Percentiles rank a stretch among this genome's conserved stretches.
phyloP scores from a whole-genome alignment of 805 yeast genomes.

The Saccharomycopsis selenospora region DNA sequence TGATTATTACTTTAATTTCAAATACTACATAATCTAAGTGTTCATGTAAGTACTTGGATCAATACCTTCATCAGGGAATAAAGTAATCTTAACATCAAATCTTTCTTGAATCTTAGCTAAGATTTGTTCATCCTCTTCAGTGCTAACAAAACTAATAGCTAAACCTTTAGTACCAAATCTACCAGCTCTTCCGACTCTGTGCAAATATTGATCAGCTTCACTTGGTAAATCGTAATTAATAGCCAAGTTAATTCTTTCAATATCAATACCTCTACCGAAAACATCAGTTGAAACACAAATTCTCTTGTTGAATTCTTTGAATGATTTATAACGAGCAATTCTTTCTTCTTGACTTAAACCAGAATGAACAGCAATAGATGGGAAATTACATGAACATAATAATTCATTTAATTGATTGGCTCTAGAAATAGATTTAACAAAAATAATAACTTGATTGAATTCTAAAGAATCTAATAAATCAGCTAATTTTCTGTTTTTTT shows the following conservation, averaged over 20 bases:
- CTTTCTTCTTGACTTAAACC: slow-evolving; percentile 97
- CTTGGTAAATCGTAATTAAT: slow-evolving; percentile 94
- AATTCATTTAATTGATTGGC: slow-evolving; percentile 88
- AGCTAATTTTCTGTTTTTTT: slow-evolving; percentile 87
- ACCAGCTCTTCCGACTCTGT: slow-evolving; percentile 99
- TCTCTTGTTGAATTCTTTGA: slow-evolving; percentile 97
- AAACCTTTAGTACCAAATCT: slow-evolving; percentile 99
- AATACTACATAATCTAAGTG: slow-evolving; percentile 45
- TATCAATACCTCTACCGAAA: slow-evolving; percentile 98
- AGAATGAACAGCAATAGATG: slow-evolving; percentile 93
- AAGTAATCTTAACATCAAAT: slow-evolving; percentile 91
- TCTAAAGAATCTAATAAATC: slow-evolving; percentile 90
- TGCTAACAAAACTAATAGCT: slow-evolving; percentile 82
- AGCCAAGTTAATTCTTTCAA: slow-evolving; percentile 96
- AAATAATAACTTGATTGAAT: slow-evolving; percentile 96
- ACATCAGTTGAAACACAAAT: slow-evolving; percentile 98
- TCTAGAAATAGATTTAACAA: slow-evolving; percentile 85
- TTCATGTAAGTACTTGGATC: slow-evolving; percentile 98
- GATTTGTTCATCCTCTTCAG: slow-evolving; percentile 82
- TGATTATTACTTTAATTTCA: too few species aligned
- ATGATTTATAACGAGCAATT: slow-evolving; percentile 90
- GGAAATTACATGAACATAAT: slow-evolving; percentile 89
- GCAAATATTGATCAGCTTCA: slow-evolving; percentile 97
- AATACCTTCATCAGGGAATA: slow-evolving; percentile 96
- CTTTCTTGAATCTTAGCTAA: slow-evolving; percentile 91